A percentile compares a stretch with the other conserved stretches of the same genome.
Evolutionary conservation across 345 rosid species (phyloP).

Genomic region (Gossypium sturtianum): DNA sequence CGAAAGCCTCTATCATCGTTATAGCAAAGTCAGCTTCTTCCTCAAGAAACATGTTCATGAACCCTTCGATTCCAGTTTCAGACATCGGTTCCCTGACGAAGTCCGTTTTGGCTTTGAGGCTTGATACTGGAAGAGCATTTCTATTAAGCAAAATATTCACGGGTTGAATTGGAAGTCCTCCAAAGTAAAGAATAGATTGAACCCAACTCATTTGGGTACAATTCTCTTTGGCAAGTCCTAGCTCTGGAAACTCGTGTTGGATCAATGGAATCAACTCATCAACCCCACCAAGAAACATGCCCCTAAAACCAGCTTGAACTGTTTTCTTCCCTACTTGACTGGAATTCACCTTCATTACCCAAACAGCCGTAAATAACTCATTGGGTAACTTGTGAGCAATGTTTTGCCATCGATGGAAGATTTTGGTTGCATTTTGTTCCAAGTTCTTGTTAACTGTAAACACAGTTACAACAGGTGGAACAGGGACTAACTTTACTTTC

Average conservation of each 20-base stretch:
- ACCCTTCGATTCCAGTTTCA: constrained; percentile 30
- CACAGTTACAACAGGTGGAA: background rate
- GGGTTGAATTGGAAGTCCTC: background rate
- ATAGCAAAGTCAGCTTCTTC: background rate
- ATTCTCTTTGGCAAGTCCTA: background rate
- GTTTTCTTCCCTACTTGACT: background rate
- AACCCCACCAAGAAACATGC: background rate
- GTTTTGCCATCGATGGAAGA: background rate
- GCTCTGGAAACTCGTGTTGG: background rate
- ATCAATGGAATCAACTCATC: background rate
- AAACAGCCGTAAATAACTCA: background rate
- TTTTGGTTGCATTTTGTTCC: background rate
- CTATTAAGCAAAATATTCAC: constrained; percentile 34
- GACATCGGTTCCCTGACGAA: constrained; percentile 40
- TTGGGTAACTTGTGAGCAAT: constrained; percentile 1
- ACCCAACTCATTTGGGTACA: background rate
- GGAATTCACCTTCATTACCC: background rate
- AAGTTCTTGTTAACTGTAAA: background rate
- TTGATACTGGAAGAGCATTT: constrained; percentile 32
- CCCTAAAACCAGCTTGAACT: background rate
- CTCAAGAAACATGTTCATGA: background rate
- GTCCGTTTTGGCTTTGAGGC: constrained; percentile 57
- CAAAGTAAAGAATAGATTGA: background rate
- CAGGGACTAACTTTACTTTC: background rate
- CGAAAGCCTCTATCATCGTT: background rate